Base-by-base conservation (phyloP, 495 filamentous ascomycete genomes). In the Geoglossum glabrum region DNA sequence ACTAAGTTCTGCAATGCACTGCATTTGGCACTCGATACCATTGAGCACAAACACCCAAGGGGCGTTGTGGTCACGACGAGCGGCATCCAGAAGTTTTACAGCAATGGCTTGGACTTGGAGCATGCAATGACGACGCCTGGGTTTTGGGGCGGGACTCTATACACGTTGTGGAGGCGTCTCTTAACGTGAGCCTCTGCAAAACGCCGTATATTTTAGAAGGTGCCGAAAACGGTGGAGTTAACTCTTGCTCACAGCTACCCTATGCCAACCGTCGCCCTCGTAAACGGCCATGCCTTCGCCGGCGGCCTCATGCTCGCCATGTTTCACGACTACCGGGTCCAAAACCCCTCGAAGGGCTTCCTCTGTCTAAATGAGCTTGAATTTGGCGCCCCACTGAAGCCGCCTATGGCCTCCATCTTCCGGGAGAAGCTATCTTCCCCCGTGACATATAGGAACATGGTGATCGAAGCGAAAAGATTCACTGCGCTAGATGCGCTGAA, bases 211-310 rank as follows among this genome's bases (percentile, higher is more conserved):
- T 52, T 30, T 30, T 28, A 3, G 5, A 25, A 5, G 17, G 26
- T 2, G 30, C 15, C 23, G 36, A 43, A 19, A 26, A 27, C 9
- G 23, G 19, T 45, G 1, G 3, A 21, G 40, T 45, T 45, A 21
- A 45, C 23, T 45, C 10, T 19, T 26, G 40, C 30, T 27, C 23
- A 40, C 52, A 58, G 56, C 11, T 87, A 83, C 65, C 83, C 84
- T 30, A 89, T 89, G 85, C 86, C 86, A n/a, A 90, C 85, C 0
- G 66, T 90, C 50, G 79, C 83, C 15, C 70, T 88, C 1, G 52
- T 90, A 33, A 87, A 87, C 57, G 86, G 86, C n/a, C 86, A 90
- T 65, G 80, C 80, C 54, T 90, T 89, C 65, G 86, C 86, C 17
- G 86, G 76, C 36, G 86, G 84, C 31, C 70, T 88, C 60, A 88